These are phyloP conservation scores for Sarocladium strictum DNA, from an alignment of 2,329 filamentous ascomycete genomes.

Conservation along the genomic window DNA sequence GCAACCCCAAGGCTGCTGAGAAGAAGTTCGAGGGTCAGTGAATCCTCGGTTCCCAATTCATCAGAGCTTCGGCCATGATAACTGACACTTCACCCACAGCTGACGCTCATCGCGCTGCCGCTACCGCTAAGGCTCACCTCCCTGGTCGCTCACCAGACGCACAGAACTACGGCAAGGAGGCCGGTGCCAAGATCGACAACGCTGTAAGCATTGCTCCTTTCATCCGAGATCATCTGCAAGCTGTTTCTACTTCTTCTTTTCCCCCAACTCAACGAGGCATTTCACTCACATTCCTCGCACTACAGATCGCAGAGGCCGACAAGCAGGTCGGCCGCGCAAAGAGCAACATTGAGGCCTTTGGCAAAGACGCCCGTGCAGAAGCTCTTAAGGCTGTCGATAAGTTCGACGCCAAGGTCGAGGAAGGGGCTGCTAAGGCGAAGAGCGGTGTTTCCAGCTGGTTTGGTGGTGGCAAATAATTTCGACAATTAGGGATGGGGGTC, in stretches of 20 bases:
- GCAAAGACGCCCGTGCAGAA: conserved; percentile 58
- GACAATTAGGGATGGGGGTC: background rate
- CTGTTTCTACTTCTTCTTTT: background rate
- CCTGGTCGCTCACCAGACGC: conserved; percentile 56
- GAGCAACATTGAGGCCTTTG: conserved; percentile 51
- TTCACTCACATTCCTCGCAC: background rate
- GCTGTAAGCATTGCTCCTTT: conserved; percentile 45
- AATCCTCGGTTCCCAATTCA: background rate
- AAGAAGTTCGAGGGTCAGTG: conserved; percentile 75
- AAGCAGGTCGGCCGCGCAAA: conserved; percentile 56
- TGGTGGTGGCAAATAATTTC: conserved; percentile 42
- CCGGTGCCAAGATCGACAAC: conserved; percentile 61
- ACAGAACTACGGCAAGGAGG: conserved; percentile 38
- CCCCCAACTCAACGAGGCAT: background rate
- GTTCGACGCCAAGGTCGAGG: conserved; percentile 76
- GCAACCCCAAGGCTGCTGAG: conserved; percentile 74
- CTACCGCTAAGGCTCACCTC: conserved; percentile 60
- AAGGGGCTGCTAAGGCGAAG: conserved; percentile 76
- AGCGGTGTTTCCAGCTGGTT: conserved; percentile 82
- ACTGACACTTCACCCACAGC: conserved; percentile 40
- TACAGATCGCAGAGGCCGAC: conserved; percentile 48
- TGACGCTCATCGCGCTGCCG: conserved; percentile 65
- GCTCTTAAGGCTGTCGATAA: conserved; percentile 70
- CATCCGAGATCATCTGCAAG: conserved; percentile 5
- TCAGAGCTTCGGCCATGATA: conserved; percentile 2